Evolutionary conservation across 129 eudicot genomes (phyloP).

Genomic region (Tagetes patula): DNA sequence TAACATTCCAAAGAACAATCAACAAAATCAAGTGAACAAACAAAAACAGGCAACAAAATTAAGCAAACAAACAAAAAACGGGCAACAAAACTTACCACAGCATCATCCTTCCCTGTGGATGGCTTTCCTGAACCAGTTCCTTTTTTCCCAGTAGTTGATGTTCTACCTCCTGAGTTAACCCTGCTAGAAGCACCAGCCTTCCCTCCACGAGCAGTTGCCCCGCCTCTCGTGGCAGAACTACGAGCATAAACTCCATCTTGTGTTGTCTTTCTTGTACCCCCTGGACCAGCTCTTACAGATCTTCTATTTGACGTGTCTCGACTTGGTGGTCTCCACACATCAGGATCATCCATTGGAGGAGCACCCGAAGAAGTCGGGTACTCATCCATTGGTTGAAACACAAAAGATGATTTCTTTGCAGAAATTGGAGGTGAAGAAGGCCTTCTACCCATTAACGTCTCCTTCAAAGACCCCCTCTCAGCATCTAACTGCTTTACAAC

Average conservation of each 20-base stretch:
- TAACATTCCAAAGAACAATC: slow-evolving; percentile 9
- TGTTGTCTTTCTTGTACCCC: slow-evolving; percentile 60
- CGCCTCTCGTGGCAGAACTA: slow-evolving; percentile 57
- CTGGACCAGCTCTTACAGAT: slow-evolving; percentile 69
- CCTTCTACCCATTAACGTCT: slow-evolving; percentile 65
- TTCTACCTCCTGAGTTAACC: slow-evolving; percentile 60
- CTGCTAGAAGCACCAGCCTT: slow-evolving; percentile 66
- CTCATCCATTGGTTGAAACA: slow-evolving; percentile 88
- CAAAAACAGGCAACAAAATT: background rate
- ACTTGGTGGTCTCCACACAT: slow-evolving; percentile 98
- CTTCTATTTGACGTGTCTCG: slow-evolving; percentile 76
- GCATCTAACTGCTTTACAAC: slow-evolving; percentile 96
- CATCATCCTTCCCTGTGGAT: slow-evolving; percentile 49
- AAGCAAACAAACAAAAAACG: background rate
- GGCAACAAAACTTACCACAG: slow-evolving; percentile 51
- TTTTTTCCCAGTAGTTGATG: slow-evolving; percentile 74
- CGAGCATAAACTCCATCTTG: slow-evolving; percentile 90
- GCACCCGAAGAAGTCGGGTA: slow-evolving; percentile 87
- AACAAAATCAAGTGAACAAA: background rate
- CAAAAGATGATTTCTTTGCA: slow-evolving; percentile 84
- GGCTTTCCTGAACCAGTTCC: slow-evolving; percentile 62
- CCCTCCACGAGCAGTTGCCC: slow-evolving; percentile 75
- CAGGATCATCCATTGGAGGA: slow-evolving; percentile 87
- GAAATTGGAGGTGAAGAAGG: slow-evolving; percentile 88
- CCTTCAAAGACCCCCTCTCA: slow-evolving; percentile 86